These are phyloP conservation scores for Chamaecyparis obtusa DNA, from an alignment of 75 land plant species.

Conservation along the genomic window DNA sequence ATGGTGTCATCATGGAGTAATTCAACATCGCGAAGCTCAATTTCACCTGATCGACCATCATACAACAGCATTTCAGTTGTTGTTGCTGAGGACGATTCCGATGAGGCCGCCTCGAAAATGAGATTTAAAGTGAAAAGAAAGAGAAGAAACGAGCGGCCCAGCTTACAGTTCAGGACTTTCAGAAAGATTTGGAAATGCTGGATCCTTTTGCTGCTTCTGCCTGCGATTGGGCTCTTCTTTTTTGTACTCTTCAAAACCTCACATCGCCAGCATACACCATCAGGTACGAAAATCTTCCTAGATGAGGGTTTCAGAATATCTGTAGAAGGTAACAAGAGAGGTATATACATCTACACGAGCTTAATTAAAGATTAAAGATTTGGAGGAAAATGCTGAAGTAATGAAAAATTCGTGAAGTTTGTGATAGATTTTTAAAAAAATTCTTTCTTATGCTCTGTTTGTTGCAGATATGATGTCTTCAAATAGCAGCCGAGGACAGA, in stretches of 20 bases:
- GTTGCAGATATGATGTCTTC: neutral
- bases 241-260: neutral
- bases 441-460: neutral
- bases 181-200: constrained; percentile 2
- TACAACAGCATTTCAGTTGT: constrained; percentile 4
- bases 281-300: neutral
- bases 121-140: constrained; percentile 3
- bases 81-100: constrained; percentile 5
- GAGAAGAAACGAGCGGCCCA: constrained; percentile 2
- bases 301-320: neutral
- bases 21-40: constrained; percentile 1
- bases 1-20: constrained; percentile 1
- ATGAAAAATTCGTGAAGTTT: no score
- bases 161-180: neutral
- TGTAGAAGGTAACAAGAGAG: neutral
- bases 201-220: constrained; percentile 7
- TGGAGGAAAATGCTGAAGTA: neutral
- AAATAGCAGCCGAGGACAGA: neutral
- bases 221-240: neutral
- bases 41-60: neutral
- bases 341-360: no score
- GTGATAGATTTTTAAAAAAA: no score
- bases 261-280: neutral
- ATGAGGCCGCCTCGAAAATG: neutral
- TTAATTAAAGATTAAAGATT: neutral